Conservation (phyloP, 139 green algal species). For the Tetradesmus lagerheimii region DNA sequence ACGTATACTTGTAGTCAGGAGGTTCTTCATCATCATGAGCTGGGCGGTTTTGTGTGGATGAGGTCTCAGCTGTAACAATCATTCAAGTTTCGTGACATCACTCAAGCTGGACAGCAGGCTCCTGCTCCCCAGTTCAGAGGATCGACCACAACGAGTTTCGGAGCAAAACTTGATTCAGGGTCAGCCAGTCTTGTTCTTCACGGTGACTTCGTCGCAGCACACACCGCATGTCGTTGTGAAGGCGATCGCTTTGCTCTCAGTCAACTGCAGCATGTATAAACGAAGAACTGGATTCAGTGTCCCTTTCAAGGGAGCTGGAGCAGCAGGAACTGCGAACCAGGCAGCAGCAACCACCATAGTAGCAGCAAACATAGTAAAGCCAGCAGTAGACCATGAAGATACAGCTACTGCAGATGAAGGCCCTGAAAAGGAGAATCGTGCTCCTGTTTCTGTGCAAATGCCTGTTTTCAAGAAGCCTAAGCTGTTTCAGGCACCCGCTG, state of each 20-base stretch:
- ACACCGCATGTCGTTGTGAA: not conserved
- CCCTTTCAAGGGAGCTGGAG: not conserved
- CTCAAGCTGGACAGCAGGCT: not conserved
- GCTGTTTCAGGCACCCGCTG: not conserved
- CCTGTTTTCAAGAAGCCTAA: constrained; percentile 10
- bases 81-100: not conserved
- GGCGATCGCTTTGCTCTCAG: not conserved
- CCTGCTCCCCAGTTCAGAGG: no score
- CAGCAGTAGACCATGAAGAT: not conserved
- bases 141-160: not conserved
- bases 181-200: not conserved
- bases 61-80: not conserved
- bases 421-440: not conserved
- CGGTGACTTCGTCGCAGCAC: not conserved
- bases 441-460: not conserved
- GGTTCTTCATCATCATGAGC: not conserved
- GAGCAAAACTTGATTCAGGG: not conserved
- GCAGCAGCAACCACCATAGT: not conserved
- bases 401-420: not conserved
- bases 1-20: not conserved
- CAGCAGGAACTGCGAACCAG: not conserved
- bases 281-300: not conserved
- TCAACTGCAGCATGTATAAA: constrained; percentile 26
- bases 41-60: not conserved
- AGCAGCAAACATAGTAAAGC: not conserved